A percentile compares a stretch with the other conserved stretches of the same genome.
These are phyloP conservation scores for Elsinoe arachidis DNA, from an alignment of 2,329 filamentous ascomycete genomes.

Conservation along the genomic window DNA sequence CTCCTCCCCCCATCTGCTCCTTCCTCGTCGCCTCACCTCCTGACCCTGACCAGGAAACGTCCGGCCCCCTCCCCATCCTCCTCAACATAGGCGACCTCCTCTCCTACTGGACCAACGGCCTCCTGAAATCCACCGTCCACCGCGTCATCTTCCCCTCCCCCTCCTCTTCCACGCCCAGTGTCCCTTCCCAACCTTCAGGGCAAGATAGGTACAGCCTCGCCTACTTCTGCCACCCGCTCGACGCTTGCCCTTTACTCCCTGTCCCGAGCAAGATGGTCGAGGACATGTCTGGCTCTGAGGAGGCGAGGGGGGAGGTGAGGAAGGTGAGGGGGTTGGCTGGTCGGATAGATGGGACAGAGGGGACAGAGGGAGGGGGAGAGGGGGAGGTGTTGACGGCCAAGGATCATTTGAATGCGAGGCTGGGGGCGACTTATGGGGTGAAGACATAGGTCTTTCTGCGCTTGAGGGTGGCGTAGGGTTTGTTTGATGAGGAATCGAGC, in stretches of 20 bases:
- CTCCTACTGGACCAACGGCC: conserved; percentile 82
- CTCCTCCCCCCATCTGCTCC: neutral
- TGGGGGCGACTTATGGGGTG: conserved; percentile 51
- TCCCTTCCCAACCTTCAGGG: conserved; percentile 15
- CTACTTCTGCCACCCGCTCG: conserved; percentile 56
- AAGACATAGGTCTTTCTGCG: conserved; percentile 14
- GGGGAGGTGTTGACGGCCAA: conserved; percentile 47
- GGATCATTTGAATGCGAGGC: conserved; percentile 49
- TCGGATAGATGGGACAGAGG: neutral
- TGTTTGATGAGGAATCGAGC: too few species aligned
- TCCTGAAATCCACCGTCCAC: conserved; percentile 82
- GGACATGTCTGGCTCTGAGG: conserved; percentile 29
- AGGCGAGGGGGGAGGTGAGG: conserved; percentile 24
- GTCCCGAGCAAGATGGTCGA: conserved; percentile 47
- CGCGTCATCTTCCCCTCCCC: conserved; percentile 60
- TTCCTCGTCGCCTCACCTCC: neutral
- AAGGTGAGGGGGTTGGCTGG: conserved; percentile 21
- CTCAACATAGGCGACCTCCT: conserved; percentile 64
- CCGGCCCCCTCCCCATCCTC: conserved; percentile 47
- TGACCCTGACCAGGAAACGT: neutral
- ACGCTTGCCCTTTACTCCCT: conserved; percentile 44
- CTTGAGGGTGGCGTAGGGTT: neutral
- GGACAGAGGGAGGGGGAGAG: conserved; percentile 16
- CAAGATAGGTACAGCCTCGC: conserved; percentile 50
- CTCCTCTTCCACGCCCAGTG: neutral